phyloP scores from a whole-genome alignment of 768 basidiomycete species.

The Trametes coccinea region DNA sequence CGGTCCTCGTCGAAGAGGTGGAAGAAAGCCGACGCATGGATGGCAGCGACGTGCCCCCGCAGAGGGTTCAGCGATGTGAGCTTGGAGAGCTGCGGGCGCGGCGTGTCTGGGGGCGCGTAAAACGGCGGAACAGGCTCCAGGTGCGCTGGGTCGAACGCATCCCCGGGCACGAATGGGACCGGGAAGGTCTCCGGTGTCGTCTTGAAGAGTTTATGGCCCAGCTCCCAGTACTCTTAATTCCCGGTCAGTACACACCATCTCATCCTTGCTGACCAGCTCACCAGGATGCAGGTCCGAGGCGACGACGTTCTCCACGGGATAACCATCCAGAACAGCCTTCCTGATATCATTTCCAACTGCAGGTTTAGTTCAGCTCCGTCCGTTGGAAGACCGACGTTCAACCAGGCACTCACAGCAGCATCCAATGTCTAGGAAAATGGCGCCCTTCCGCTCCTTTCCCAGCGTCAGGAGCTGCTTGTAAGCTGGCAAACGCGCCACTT shows the following conservation, averaged over 20 bases:
- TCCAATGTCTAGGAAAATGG: constrained; percentile 19
- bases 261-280: constrained; percentile 3
- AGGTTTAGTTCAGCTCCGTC: not conserved
- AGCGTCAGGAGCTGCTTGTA: constrained; percentile 15
- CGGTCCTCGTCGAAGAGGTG: constrained; percentile 41
- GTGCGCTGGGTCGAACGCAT: constrained; percentile 48
- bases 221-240: constrained; percentile 53
- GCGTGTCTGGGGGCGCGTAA: not conserved
- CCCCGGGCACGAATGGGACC: constrained; percentile 53
- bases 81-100: constrained; percentile 30
- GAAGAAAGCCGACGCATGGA: constrained; percentile 53
- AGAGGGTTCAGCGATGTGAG: constrained; percentile 46
- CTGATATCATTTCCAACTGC: constrained; percentile 42
- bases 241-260: not conserved
- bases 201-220: constrained; percentile 59
- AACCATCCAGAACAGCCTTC: constrained; percentile 41
- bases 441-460: constrained; percentile 2
- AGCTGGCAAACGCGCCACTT: constrained; percentile 14
- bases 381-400: too few relatives aligned
- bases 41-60: constrained; percentile 46
- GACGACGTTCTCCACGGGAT: constrained; percentile 37
- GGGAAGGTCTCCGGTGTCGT: constrained; percentile 53
- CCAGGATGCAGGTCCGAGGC: constrained; percentile 38
- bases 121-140: constrained; percentile 36
- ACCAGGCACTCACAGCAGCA: constrained; percentile 16